phyloP scores from a whole-genome alignment of 768 basidiomycete species.

The Auriscalpium vulgare region DNA sequence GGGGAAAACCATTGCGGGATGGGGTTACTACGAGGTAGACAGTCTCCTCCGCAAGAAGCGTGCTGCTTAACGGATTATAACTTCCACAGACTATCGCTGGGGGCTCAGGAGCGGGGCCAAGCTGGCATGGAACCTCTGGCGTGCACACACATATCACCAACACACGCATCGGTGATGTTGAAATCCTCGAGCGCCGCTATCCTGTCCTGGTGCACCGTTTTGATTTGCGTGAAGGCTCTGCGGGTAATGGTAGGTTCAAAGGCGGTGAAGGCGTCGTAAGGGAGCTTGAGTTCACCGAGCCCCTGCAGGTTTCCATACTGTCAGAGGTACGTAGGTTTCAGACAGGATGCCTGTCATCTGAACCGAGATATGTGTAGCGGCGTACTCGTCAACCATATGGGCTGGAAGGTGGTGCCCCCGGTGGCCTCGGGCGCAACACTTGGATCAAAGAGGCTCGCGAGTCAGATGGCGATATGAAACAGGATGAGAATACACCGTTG shows the following conservation, averaged over 20 bases:
- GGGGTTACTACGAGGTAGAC: slow-evolving; percentile 82
- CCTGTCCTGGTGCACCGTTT: slow-evolving; percentile 86
- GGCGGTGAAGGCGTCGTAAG: slow-evolving; percentile 84
- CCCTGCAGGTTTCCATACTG: slow-evolving; percentile 81
- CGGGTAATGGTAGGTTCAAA: slow-evolving; percentile 60
- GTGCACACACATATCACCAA: slow-evolving; percentile 94
- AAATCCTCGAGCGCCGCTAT: slow-evolving; percentile 89
- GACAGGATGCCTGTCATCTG: not conserved
- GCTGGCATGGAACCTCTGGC: slow-evolving; percentile 89
- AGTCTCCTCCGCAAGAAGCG: not conserved
- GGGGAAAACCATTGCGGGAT: slow-evolving; percentile 67
- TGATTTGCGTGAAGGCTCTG: slow-evolving; percentile 61
- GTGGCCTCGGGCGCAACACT: slow-evolving; percentile 66
- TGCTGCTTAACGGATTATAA: not conserved
- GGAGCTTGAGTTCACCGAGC: slow-evolving; percentile 75
- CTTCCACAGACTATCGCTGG: slow-evolving; percentile 77
- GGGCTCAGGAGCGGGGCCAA: slow-evolving; percentile 83
- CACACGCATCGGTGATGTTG: slow-evolving; percentile 88
- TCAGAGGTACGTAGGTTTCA: slow-evolving; percentile 53
- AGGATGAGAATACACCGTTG: slow-evolving; percentile 16
- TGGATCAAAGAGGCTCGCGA: slow-evolving; percentile 68
- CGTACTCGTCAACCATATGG: slow-evolving; percentile 85
- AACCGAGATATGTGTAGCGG: slow-evolving; percentile 36
- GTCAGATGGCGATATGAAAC: slow-evolving; percentile 56
- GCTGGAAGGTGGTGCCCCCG: slow-evolving; percentile 69